phyloP scores from a whole-genome alignment of 192 early-diverging fungal species.

The Gryganskiella cystojenkinii region DNA sequence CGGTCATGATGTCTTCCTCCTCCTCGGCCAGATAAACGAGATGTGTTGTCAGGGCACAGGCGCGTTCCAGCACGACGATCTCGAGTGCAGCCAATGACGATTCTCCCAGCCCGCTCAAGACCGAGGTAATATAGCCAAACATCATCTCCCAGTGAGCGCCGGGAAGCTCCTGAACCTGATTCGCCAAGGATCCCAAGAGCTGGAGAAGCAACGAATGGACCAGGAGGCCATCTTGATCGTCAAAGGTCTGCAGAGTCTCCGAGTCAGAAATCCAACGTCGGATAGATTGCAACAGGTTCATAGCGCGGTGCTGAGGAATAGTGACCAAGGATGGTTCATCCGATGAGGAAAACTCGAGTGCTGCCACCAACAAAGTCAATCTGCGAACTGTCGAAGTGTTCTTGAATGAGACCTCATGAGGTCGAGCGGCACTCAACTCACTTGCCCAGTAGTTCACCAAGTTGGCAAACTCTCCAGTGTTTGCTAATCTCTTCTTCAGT shows the following conservation, averaged over 20 bases:
- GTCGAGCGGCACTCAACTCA: slow-evolving; percentile 9
- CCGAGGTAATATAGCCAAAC: slow-evolving; percentile 15
- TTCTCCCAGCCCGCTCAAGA: slow-evolving; percentile 20
- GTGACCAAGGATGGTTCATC: slow-evolving; percentile 8
- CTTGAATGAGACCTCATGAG: slow-evolving; percentile 18
- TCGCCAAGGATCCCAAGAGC: slow-evolving; percentile 47
- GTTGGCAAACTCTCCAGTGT: slow-evolving; percentile 45
- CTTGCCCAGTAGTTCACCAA: slow-evolving; percentile 45
- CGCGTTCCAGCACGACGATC: slow-evolving; percentile 24
- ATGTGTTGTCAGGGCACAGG: slow-evolving; percentile 10
- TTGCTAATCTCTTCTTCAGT: slow-evolving; percentile 23
- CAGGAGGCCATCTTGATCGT: slow-evolving; percentile 18
- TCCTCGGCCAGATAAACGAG: slow-evolving; percentile 42
- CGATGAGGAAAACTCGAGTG: not conserved
- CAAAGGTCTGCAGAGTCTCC: slow-evolving; percentile 12
- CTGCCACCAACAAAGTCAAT: slow-evolving; percentile 24
- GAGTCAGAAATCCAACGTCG: slow-evolving; percentile 47
- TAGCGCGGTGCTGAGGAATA: slow-evolving; percentile 51
- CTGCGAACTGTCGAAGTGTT: slow-evolving; percentile 23
- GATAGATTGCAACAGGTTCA: slow-evolving; percentile 55
- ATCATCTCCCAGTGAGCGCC: slow-evolving; percentile 62
- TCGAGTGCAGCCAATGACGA: not conserved
- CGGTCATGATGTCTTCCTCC: slow-evolving; percentile 40
- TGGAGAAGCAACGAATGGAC: slow-evolving; percentile 34
- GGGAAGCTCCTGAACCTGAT: slow-evolving; percentile 54